phyloP scores from a whole-genome alignment of 345 rosid genomes.

The Noccaea bulbosa region DNA sequence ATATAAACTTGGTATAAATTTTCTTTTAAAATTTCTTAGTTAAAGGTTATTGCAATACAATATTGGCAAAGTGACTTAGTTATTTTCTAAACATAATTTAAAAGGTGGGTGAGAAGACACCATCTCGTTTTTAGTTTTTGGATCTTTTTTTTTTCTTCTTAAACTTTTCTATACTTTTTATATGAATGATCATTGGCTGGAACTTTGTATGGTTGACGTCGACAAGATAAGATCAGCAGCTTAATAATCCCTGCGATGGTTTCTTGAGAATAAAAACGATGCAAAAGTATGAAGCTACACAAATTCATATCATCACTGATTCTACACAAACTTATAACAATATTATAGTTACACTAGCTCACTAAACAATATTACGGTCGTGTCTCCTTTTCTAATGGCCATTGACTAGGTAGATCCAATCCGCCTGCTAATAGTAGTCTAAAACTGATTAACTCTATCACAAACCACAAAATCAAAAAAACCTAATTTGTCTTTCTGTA shows the following conservation, averaged over 20 bases:
- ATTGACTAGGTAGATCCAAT: too few species aligned
- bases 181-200: conserved; percentile 22
- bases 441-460: too few species aligned
- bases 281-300: too few species aligned
- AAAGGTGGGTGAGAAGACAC: conserved; percentile 35
- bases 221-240: neutral
- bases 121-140: conserved; percentile 20
- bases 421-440: too few species aligned
- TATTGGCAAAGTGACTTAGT: neutral
- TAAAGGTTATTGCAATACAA: neutral
- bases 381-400: too few species aligned
- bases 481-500: too few species aligned
- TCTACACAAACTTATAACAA: too few species aligned
- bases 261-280: too few species aligned
- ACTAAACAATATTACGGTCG: neutral
- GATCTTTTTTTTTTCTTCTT: neutral
- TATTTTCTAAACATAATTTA: neutral
- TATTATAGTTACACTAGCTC: neutral
- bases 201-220: neutral
- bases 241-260: too few species aligned
- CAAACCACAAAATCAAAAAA: too few species aligned
- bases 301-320: too few species aligned
- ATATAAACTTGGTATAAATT: neutral
- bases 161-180: neutral
- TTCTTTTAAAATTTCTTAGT: neutral